Evolutionary conservation across 2,329 filamentous ascomycete species (phyloP).

Genomic region (Diaporthe capsici): DNA sequence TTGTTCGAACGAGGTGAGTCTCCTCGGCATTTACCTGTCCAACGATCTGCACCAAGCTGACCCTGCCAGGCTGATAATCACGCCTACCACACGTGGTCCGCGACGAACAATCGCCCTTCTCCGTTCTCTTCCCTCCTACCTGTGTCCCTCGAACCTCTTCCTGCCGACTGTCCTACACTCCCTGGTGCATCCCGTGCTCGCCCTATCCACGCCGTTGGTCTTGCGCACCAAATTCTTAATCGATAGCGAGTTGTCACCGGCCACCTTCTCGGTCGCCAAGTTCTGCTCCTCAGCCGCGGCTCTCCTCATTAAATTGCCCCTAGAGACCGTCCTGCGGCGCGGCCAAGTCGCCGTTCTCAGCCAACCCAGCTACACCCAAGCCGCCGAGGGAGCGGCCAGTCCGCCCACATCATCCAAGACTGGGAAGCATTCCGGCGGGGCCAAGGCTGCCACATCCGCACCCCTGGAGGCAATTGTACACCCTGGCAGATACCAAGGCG

Average conservation of each 20-base stretch:
- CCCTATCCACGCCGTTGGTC: slow-evolving; percentile 85
- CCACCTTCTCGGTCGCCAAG: slow-evolving; percentile 84
- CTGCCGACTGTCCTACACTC: slow-evolving; percentile 91
- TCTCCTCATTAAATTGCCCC: slow-evolving; percentile 86
- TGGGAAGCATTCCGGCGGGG: background rate
- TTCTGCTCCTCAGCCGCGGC: slow-evolving; percentile 86
- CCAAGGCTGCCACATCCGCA: slow-evolving; percentile 43
- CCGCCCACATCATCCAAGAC: slow-evolving; percentile 43
- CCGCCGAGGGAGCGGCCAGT: slow-evolving; percentile 56
- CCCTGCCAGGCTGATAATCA: slow-evolving; percentile 79
- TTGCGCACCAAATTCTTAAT: slow-evolving; percentile 88
- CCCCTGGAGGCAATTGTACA: slow-evolving; percentile 81
- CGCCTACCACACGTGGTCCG: slow-evolving; percentile 80
- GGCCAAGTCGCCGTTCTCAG: slow-evolving; percentile 84
- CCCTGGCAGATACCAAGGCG: slow-evolving; percentile 84
- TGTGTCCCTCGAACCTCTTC: slow-evolving; percentile 79
- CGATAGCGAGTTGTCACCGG: slow-evolving; percentile 85
- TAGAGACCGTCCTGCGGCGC: slow-evolving; percentile 92
- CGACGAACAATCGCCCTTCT: slow-evolving; percentile 85
- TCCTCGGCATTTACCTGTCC: background rate
- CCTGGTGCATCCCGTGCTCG: slow-evolving; percentile 85
- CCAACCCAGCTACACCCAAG: slow-evolving; percentile 64
- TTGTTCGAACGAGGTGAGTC: slow-evolving; percentile 82
- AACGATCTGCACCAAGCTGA: slow-evolving; percentile 46
- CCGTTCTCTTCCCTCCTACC: slow-evolving; percentile 81